Percentiles rank a stretch among this genome's conserved stretches.
These are phyloP conservation scores for Boletus sensibilis DNA, from an alignment of 768 basidiomycete genomes.

Conservation along the genomic window DNA sequence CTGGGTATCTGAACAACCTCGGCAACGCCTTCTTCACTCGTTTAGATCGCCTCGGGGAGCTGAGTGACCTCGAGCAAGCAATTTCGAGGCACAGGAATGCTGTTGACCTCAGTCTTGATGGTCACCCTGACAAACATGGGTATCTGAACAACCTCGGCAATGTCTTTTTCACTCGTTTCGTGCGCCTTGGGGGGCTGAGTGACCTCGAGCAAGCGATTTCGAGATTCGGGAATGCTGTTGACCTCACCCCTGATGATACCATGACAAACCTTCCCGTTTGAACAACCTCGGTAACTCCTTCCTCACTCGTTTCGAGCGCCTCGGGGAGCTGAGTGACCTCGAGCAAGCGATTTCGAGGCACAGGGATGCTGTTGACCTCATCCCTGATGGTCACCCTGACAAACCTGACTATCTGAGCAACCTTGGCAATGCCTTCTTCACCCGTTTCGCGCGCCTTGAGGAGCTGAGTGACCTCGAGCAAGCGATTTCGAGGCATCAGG, in stretches of 20 bases:
- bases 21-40: not conserved
- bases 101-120: too few relatives aligned
- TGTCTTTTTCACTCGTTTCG: too few relatives aligned
- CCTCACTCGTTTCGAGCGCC: not conserved
- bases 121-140: too few relatives aligned
- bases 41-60: not conserved
- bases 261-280: too few relatives aligned
- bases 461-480: not conserved
- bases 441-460: not conserved
- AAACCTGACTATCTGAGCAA: too few relatives aligned
- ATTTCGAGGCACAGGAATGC: not conserved
- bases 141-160: too few relatives aligned
- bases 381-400: too few relatives aligned
- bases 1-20: not conserved
- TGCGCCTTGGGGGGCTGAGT: not conserved
- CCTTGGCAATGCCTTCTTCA: not conserved
- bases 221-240: not conserved
- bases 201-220: constrained; percentile 1
- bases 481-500: not conserved
- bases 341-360: not conserved
- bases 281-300: too few relatives aligned
- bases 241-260: not conserved
- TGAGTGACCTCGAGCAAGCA: not conserved
- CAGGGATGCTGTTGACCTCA: too few relatives aligned
- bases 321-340: not conserved